A percentile compares a stretch with the other conserved stretches of the same genome.
Conservation (phyloP, 495 filamentous ascomycete species). For the Trypethelium eluteriae region DNA sequence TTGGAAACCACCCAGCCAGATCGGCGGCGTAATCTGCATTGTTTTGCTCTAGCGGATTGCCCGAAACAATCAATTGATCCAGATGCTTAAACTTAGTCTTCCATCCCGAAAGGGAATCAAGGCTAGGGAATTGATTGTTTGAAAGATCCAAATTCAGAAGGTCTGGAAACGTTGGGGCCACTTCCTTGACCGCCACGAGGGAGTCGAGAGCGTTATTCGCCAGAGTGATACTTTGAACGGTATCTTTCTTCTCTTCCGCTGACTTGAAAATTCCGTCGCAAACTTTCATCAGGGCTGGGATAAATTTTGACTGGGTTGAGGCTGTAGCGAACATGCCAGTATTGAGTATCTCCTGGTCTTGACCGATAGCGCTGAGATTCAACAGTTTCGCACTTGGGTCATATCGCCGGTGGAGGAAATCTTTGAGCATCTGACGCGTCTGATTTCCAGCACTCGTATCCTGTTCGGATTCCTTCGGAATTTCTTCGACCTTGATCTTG, state of each 20-base stretch:
- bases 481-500: conserved; percentile 52
- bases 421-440: conserved; percentile 53
- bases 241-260: conserved; percentile 56
- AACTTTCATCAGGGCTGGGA: conserved; percentile 78
- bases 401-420: conserved; percentile 68
- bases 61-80: conserved; percentile 67
- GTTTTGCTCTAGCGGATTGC: conserved; percentile 61
- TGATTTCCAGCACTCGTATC: background rate
- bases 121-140: conserved; percentile 61
- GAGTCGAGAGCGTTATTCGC: conserved; percentile 66
- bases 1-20: conserved; percentile 75
- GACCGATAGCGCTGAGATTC: conserved; percentile 64
- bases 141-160: conserved; percentile 80
- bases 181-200: conserved; percentile 57
- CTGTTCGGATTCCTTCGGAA: background rate
- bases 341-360: conserved; percentile 56
- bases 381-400: conserved; percentile 61
- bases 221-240: conserved; percentile 68
- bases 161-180: conserved; percentile 70
- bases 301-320: conserved; percentile 74
- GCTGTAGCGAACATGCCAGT: conserved; percentile 68
- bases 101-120: conserved; percentile 57
- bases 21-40: conserved; percentile 57
- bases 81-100: conserved; percentile 66
- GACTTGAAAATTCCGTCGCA: conserved; percentile 64